Base-by-base conservation (phyloP, 768 basidiomycete genomes). In the Trametes coccinea region DNA sequence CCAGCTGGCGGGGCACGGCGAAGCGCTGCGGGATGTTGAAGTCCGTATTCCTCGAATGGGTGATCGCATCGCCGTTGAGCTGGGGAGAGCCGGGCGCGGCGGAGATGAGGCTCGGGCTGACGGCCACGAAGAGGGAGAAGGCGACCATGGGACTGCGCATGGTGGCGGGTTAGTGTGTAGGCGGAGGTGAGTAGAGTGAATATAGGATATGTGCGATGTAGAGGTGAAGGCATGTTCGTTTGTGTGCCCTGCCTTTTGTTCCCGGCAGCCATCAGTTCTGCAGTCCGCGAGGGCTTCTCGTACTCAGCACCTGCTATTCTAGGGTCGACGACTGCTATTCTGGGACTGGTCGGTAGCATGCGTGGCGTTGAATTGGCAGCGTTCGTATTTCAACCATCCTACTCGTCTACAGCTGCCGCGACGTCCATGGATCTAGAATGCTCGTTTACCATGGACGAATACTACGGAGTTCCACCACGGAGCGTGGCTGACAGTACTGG, bases 101-200 rank as follows among this genome's bases (percentile, higher is more conserved):
- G 30, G 57, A 41, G 53, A 70, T 66, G 52, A 70, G 56, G 44
- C 61, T 50, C 7, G 70, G 69, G 58, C 66, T 65, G 63, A 69
- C 68, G 4, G 71, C 67, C 5, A 69, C 71, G 50, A 72, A 60
- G 66, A 72, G 56, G 37, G 66, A 65, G 64, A 72, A 69, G 59
- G 69, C 69, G 66, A 72, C 64, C 51, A 72, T 59, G 22, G 71
- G 71, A 61, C 69, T 70, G 48, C 71, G 71, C 71, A 72, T 72
- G 61, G 44, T 52, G 65, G 44, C 13, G 30, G n/a, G 33, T 8
- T 63, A 65, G 56, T 22, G 37, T 63, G 59, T 60, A 60, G 22
- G 55, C 13, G 37, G 30, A 5, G 22, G 22, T 14, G 47, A 60
- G 39, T 53, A 59, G 53, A 6, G 47, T 48, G 49, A 45, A 50